Conservation (phyloP, 805 yeast genomes). For the Sugiyamaella boreocaroliniensis region DNA sequence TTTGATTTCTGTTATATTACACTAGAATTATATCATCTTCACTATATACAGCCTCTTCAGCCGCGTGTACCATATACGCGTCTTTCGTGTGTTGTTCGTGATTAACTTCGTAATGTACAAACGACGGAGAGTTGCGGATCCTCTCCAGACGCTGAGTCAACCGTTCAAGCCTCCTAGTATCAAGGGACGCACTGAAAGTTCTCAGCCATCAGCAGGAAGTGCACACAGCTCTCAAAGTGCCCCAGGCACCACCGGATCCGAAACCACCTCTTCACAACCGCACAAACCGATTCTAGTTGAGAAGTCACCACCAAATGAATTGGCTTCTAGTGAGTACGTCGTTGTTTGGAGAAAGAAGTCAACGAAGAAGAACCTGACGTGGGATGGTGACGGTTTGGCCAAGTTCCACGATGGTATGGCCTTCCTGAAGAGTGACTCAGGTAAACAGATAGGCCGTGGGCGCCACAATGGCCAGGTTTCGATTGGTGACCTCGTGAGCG, state of each 20-base stretch:
- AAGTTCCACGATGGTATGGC: constrained; percentile 21
- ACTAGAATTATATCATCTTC: no score
- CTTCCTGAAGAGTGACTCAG: constrained; percentile 23
- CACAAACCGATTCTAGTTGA: background rate
- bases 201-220: background rate
- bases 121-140: background rate
- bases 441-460: constrained; percentile 9
- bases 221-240: background rate
- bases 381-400: constrained; percentile 89
- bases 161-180: background rate
- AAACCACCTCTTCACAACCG: background rate
- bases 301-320: background rate
- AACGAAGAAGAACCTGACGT: constrained; percentile 74
- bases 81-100: background rate
- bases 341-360: constrained; percentile 48
- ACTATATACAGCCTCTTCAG: background rate
- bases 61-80: background rate
- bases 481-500: constrained; percentile 38
- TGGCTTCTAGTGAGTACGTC: background rate
- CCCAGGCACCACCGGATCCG: background rate
- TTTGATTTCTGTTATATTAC: no score
- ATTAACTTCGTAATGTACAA: background rate
- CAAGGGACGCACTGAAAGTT: background rate
- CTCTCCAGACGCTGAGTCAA: background rate
- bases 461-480: constrained; percentile 11